Base-by-base conservation (phyloP, 2,329 filamentous ascomycete species). In the Harringtonia aguacate region DNA sequence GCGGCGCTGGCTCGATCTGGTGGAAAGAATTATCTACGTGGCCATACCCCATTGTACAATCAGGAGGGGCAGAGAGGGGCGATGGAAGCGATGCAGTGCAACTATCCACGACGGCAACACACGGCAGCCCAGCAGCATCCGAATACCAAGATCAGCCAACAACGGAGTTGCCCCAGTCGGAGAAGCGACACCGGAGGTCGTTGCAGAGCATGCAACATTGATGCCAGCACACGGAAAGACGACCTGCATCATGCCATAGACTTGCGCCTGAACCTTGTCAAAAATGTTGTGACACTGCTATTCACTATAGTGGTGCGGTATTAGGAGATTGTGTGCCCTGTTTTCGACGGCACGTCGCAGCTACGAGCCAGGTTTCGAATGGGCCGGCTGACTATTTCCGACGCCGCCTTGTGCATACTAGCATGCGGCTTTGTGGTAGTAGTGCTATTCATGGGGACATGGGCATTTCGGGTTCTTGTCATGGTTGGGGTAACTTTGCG, bases 341-440 rank as follows among this genome's bases (percentile, higher is more conserved):
- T 67, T 13, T 65, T 70, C 46, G 53, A 66, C 51, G 48, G 51
- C 8, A 50, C 56, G 3, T 68, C 66, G 24, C 53, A 58, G 28
- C 55, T 62, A 43, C 62, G 64, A 24, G 43, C 41, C 31, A 45
- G 58, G 41, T 51, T 58, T 14, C 48, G 52, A 22, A 43, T 36
- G 21, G 51, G 54, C 5, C 38, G 43, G 31, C 48, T 57, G 30
- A 59, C 55, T 2, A 51, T 50, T 43, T 41, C 51, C 2, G 61
- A 63, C 47, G 47, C 45, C 4, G 44, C 40, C 1, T 45, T 60
- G 3, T 56, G 55, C 30, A 22, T 53, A 3, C 46, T 59, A n/a
- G 58, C 59, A 1, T 45, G 50, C 7, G 37, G 56, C 22, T 61
- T 60, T 43, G 37, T 57, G 30, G 42, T 58, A 38, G 22, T 51